Evolutionary conservation across 148 eudicot genomes (phyloP), one percentile per base, ranked within the genome.

Genomic region (Talinum fruticosum): DNA sequence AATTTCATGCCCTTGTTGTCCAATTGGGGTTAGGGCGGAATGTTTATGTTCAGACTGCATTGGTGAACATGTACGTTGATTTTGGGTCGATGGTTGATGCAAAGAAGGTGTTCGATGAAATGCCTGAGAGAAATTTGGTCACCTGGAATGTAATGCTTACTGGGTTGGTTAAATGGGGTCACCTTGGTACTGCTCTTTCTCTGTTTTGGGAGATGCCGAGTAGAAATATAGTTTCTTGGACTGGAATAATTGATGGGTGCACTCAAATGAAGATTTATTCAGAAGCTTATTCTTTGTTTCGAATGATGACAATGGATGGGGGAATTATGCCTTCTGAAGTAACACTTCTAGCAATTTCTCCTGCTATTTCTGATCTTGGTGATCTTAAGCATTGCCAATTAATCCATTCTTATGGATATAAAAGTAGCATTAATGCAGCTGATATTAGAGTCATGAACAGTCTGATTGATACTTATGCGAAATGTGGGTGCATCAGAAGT

Each of bases 131-230:
- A 71, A 92, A 87, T 83, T 79, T 66, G 34, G 92, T 90, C 15
- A 80, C 89, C 35, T 92, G 92, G 93, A 92, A 92, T 85, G 92
- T 83, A 35, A 69, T 92, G 86, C 70, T 90, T 15, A 90, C 90
- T 74, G 92, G 94, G 24, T 83, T 87, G 49, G 78, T 83, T 24
- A 86, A 78, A 47, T 77, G 84, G 87, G 90, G 90, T 23, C 75
- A 85, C 38, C 65, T 90, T 13, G 75, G 73, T 10, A 66, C 73
- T 13, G 94, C 91, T 29, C 75, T 77, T 65, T 44, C 69, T 35
- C 65, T 90, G 72, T 92, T 92, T 83, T 81, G 84, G 37, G 77
- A 64, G 70, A 90, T 90, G 90, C 88, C 90, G 0, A 76, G 34
- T 32, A 85, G 80, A 75, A 86, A 86, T 80, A 80, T 88, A 54